A percentile compares a stretch with the other conserved stretches of the same genome.
These are phyloP conservation scores for Neofusicoccum laricinum DNA, from an alignment of 2,329 filamentous ascomycete genomes.

Conservation along the genomic window DNA sequence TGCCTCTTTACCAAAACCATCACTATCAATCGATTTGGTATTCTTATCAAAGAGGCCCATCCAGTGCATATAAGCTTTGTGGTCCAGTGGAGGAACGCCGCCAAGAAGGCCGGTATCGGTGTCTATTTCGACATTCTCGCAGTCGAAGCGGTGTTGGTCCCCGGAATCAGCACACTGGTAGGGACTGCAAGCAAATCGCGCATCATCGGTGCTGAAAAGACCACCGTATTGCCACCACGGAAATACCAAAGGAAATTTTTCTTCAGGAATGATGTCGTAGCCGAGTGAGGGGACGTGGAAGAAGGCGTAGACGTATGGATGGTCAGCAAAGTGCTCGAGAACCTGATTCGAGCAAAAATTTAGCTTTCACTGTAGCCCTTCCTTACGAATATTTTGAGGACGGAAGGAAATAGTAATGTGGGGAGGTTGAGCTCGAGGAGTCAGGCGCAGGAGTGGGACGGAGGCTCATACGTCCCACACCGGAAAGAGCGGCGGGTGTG, in stretches of 20 bases:
- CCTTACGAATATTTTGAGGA: not conserved
- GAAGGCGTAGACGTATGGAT: constrained; percentile 37
- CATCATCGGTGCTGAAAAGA: constrained; percentile 36
- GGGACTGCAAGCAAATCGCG: constrained; percentile 34
- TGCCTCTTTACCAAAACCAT: not conserved
- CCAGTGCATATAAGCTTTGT: constrained; percentile 12
- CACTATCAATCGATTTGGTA: not conserved
- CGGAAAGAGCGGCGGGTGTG: constrained; percentile 36
- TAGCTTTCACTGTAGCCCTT: constrained; percentile 21
- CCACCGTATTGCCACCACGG: constrained; percentile 39
- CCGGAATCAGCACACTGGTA: constrained; percentile 21
- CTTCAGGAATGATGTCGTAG: constrained; percentile 39
- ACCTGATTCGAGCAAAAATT: constrained; percentile 26
- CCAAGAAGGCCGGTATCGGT: constrained; percentile 26
- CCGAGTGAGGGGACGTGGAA: constrained; percentile 33
- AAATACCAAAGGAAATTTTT: constrained; percentile 35
- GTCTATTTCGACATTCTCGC: constrained; percentile 26
- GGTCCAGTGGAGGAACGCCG: constrained; percentile 1
- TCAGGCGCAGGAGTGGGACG: not conserved
- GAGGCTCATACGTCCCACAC: constrained; percentile 40
- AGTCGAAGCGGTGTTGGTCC: not conserved
- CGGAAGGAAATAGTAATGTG: not conserved
- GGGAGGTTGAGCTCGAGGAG: not conserved
- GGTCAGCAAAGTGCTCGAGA: constrained; percentile 35
- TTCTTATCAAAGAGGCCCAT: not conserved